These are phyloP conservation scores for Cladosporium sp. DNA, from an alignment of 2,329 filamentous ascomycete genomes.

Conservation along the genomic window DNA sequence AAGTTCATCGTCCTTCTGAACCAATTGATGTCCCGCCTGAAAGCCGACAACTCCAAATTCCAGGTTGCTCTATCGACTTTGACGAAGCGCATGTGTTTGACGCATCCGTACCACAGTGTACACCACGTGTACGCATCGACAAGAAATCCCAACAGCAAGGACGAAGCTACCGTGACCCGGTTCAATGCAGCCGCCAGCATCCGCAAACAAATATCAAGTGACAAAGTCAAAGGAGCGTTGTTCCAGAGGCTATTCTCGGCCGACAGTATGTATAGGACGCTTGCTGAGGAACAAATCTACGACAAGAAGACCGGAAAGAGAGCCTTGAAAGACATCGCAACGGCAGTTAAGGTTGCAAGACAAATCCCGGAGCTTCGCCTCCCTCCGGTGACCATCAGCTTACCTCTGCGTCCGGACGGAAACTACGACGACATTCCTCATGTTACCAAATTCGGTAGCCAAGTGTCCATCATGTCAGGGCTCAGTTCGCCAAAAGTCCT, in stretches of 20 bases:
- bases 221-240: slow-evolving; percentile 46
- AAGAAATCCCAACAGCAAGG: slow-evolving; percentile 55
- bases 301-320: slow-evolving; percentile 38
- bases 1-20: slow-evolving; percentile 95
- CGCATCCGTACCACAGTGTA: slow-evolving; percentile 96
- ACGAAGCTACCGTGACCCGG: slow-evolving; percentile 69
- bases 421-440: slow-evolving; percentile 73
- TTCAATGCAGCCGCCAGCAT: slow-evolving; percentile 68
- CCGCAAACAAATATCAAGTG: slow-evolving; percentile 53
- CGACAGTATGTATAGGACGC: slow-evolving; percentile 58
- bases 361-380: slow-evolving; percentile 61
- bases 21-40: slow-evolving; percentile 87
- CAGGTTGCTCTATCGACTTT: slow-evolving; percentile 69
- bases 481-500: slow-evolving; percentile 93
- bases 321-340: slow-evolving; percentile 56
- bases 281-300: slow-evolving; percentile 54
- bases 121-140: slow-evolving; percentile 89
- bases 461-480: slow-evolving; percentile 80
- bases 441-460: slow-evolving; percentile 66
- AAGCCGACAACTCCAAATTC: slow-evolving; percentile 65
- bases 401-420: slow-evolving; percentile 66
- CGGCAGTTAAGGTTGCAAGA: slow-evolving; percentile 59
- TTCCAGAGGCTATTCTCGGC: slow-evolving; percentile 72
- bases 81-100: slow-evolving; percentile 76
- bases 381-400: slow-evolving; percentile 83